Conservation (phyloP, 2,329 filamentous ascomycete species). For the Botrytis medusae region DNA sequence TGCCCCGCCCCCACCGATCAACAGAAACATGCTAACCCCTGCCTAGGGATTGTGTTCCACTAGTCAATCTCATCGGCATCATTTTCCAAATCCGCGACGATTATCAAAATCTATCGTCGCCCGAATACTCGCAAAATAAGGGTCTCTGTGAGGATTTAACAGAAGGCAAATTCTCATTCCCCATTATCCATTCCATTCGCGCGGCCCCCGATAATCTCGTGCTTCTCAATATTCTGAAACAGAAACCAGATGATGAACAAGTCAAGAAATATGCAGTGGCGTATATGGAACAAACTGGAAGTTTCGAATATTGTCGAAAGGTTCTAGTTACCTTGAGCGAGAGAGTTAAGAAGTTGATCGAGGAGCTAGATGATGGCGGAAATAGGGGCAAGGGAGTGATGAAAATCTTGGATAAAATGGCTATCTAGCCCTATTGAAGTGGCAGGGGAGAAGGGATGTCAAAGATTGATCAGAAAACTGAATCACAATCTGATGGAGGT, state of each 20-base stretch:
- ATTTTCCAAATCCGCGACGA: constrained; percentile 93
- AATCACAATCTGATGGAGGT: neutral
- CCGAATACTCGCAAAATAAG: constrained; percentile 83
- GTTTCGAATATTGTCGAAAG: constrained; percentile 78
- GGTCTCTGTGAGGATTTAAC: constrained; percentile 93
- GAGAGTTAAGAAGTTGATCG: constrained; percentile 61
- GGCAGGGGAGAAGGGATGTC: too few relatives aligned
- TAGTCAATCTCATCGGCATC: constrained; percentile 82
- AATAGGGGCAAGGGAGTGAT: constrained; percentile 58
- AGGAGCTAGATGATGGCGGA: constrained; percentile 60
- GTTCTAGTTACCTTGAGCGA: constrained; percentile 64
- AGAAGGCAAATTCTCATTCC: constrained; percentile 96
- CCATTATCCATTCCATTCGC: constrained; percentile 90
- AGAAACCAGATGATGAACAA: constrained; percentile 81
- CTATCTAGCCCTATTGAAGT: constrained; percentile 24
- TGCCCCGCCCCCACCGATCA: constrained; percentile 14
- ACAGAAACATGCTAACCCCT: constrained; percentile 6
- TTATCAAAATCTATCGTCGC: constrained; percentile 79
- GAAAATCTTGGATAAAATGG: constrained; percentile 69
- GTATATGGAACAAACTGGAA: constrained; percentile 89
- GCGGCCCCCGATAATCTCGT: constrained; percentile 71
- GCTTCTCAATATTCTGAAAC: constrained; percentile 87
- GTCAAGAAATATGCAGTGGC: constrained; percentile 88
- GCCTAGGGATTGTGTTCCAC: constrained; percentile 68
- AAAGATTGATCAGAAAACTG: neutral